A percentile compares a stretch with the other conserved stretches of the same genome.
phyloP scores from a whole-genome alignment of 371 early-diverging fungal species.

The Haplosporangium sp. region DNA sequence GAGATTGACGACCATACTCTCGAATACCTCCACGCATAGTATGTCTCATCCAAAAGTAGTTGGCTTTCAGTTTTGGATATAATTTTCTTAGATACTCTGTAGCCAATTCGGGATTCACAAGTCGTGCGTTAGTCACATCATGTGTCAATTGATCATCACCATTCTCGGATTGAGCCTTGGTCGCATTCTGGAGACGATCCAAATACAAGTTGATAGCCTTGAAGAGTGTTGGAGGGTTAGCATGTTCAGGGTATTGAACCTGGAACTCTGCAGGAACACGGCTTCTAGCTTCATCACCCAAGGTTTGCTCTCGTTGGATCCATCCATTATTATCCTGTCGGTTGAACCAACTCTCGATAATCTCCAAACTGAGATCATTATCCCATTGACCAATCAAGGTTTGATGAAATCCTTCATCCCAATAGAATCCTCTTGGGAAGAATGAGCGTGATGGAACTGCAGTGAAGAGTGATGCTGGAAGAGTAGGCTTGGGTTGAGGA shows the following conservation, averaged over 20 bases:
- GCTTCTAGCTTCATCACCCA: slow-evolving; percentile 94
- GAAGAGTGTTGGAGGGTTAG: slow-evolving; percentile 93
- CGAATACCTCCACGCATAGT: slow-evolving; percentile 83
- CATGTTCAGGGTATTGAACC: slow-evolving; percentile 92
- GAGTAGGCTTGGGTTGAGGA: slow-evolving; percentile 67
- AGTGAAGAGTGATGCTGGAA: slow-evolving; percentile 80
- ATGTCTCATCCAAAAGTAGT: slow-evolving; percentile 85
- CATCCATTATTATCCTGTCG: slow-evolving; percentile 91
- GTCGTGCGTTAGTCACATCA: slow-evolving; percentile 61
- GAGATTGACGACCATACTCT: slow-evolving; percentile 67
- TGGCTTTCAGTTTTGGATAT: slow-evolving; percentile 76
- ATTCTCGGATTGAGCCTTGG: slow-evolving; percentile 6
- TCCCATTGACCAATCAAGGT: slow-evolving; percentile 91
- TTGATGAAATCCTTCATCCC: slow-evolving; percentile 98
- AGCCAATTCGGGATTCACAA: slow-evolving; percentile 63
- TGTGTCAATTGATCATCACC: slow-evolving; percentile 41
- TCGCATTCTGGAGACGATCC: slow-evolving; percentile 56
- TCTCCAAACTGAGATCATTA: slow-evolving; percentile 84
- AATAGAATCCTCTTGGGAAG: slow-evolving; percentile 96
- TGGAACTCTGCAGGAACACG: slow-evolving; percentile 92
- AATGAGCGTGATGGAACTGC: slow-evolving; percentile 93
- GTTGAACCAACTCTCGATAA: slow-evolving; percentile 84
- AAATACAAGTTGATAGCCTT: slow-evolving; percentile 76
- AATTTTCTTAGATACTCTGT: slow-evolving; percentile 67
- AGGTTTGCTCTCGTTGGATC: slow-evolving; percentile 95